Evolutionary conservation across 2,329 filamentous ascomycete species (phyloP).

Genomic region (Chalara sp.): DNA sequence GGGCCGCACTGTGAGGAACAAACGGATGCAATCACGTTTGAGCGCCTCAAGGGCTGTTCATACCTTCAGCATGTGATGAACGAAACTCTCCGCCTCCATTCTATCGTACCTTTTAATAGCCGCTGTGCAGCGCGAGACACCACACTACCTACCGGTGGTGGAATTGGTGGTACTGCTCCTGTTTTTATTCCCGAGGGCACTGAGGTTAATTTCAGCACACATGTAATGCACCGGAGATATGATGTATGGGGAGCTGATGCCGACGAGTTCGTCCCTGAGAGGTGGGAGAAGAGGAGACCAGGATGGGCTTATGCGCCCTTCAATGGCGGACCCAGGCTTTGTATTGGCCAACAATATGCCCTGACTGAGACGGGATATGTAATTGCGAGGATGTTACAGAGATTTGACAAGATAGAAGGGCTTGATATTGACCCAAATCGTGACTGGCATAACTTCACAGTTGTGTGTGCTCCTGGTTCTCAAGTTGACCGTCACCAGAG

Average conservation of each 20-base stretch:
- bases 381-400: background rate
- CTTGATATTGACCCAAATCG: too few relatives aligned
- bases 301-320: background rate
- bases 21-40: slow-evolving; percentile 51
- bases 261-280: slow-evolving; percentile 54
- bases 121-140: slow-evolving; percentile 64
- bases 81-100: slow-evolving; percentile 41
- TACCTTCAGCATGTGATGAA: slow-evolving; percentile 46
- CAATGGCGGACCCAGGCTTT: background rate
- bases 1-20: slow-evolving; percentile 51
- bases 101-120: slow-evolving; percentile 75
- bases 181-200: slow-evolving; percentile 59
- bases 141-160: slow-evolving; percentile 63
- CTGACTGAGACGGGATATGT: background rate
- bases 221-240: slow-evolving; percentile 64
- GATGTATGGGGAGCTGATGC: slow-evolving; percentile 49
- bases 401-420: background rate
- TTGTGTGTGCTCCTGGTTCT: too few relatives aligned
- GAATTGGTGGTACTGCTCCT: slow-evolving; percentile 50
- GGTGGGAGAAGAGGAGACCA: slow-evolving; percentile 46
- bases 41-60: slow-evolving; percentile 76
- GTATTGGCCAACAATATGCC: background rate
- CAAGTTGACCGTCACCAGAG: too few relatives aligned
- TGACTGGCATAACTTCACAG: too few relatives aligned
- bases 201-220: slow-evolving; percentile 52